Base-by-base conservation (phyloP, 1,284 basidiomycete species). In the Ceraceosorus guamensis region DNA sequence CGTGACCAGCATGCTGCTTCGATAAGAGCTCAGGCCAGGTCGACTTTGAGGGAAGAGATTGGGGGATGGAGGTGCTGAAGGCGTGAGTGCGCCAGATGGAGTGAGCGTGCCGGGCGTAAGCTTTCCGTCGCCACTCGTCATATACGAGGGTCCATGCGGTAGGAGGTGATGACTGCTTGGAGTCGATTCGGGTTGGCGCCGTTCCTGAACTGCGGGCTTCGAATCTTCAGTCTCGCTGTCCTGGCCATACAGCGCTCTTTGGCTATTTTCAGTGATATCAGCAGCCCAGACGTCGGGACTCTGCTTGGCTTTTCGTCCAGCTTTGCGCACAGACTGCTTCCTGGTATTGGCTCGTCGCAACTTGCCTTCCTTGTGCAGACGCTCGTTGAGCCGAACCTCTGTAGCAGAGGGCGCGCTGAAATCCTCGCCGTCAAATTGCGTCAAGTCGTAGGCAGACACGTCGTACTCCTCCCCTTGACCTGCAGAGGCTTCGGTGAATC, bases 371-470 rank as follows among this genome's bases (percentile, higher is more conserved):
- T 83, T 83, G 66, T 81, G 82, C 37, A 91, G 79, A 41, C 79
- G 79, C 46, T 79, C 77, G 56, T 82, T 86, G 41, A 91, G 80
- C 63, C 80, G 78, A 18, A 78, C 78, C 70, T 91, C 87, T 16
- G 82, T 84, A 0, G 83, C 83, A 5, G 83, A 76, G 3, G 79
- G 79, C 32, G 82, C 79, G 66, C 57, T 62, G 37, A 88, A 85
- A 60, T 87, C 82, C 61, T 89, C 78, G 31, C 87, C 87, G 60
- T 89, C 87, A 66, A 87, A 91, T 66, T 89, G 87, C 6, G 87
- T 89, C 53, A 87, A 78, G 64, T 89, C 87, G 14, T 86, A 77
- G 0, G 83, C 80, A 50, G 83, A 80, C 55, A 84, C 81, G 24
- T 78, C 77, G 53, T 78, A 76, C 43, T 74, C 74, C n/a, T 70